These are phyloP conservation scores for Penicillium sp. DNA, from an alignment of 2,329 filamentous ascomycete genomes.

Conservation along the genomic window DNA sequence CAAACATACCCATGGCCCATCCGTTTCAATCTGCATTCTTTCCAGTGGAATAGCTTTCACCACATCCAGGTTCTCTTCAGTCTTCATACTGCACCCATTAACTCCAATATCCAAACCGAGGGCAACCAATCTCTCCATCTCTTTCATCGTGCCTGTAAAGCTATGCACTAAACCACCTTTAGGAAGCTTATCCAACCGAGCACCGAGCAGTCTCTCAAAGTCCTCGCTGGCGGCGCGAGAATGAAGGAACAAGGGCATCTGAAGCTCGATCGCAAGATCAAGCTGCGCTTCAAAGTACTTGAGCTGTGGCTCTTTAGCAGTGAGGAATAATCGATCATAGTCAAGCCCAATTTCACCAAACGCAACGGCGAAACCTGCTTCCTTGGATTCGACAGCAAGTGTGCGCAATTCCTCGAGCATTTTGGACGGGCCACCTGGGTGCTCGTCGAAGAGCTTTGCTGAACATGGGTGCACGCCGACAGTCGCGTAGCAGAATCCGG, in stretches of 20 bases:
- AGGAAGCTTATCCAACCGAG: conserved; percentile 59
- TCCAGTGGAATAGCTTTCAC: conserved; percentile 73
- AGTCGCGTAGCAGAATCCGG: conserved; percentile 78
- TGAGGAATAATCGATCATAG: conserved; percentile 85
- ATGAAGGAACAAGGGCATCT: conserved; percentile 86
- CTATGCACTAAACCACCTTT: conserved; percentile 83
- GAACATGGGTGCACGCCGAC: conserved; percentile 92
- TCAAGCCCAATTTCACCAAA: conserved; percentile 96
- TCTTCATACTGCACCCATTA: conserved; percentile 96
- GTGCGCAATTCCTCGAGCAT: conserved; percentile 55
- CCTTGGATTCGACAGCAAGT: conserved; percentile 58
- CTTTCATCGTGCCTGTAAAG: conserved; percentile 82
- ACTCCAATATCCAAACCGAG: conserved; percentile 86
- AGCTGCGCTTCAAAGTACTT: conserved; percentile 82
- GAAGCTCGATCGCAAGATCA: conserved; percentile 66
- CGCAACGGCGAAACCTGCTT: conserved; percentile 60
- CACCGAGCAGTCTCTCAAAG: conserved; percentile 67
- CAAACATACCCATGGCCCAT: conserved; percentile 69
- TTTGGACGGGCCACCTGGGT: conserved; percentile 42
- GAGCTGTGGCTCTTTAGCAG: conserved; percentile 69
- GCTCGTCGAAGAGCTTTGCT: conserved; percentile 67
- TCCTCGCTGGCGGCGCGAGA: conserved; percentile 80
- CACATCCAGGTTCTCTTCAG: conserved; percentile 79
- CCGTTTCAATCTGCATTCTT: conserved; percentile 86
- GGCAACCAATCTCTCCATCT: conserved; percentile 73